These are phyloP conservation scores for Globisporangium alternatum DNA, from an alignment of 352 stramenopile genomes.

Conservation along the genomic window DNA sequence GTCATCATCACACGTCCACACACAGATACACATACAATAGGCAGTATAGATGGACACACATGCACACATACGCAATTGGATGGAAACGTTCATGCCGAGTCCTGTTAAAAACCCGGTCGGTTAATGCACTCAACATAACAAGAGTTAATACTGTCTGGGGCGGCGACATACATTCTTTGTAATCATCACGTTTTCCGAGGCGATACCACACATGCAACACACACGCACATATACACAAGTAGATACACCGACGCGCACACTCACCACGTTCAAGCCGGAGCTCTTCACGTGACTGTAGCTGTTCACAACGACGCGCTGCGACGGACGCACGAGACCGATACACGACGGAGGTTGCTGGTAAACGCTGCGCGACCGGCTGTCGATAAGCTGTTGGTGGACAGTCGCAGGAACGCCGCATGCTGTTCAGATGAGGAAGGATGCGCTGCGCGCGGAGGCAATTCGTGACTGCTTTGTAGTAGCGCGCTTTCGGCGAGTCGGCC, in stretches of 20 bases:
- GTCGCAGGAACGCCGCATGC: neutral
- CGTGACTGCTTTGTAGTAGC: conserved; percentile 2
- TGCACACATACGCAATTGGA: conserved; percentile 12
- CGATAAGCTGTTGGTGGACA: neutral
- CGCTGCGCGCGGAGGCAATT: conserved; percentile 13
- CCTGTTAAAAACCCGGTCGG: conserved; percentile 77
- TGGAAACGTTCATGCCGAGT: conserved; percentile 81
- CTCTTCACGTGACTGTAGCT: no score
- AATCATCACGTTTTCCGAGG: conserved; percentile 81
- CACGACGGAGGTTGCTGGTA: neutral
- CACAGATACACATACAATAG: conserved; percentile 20
- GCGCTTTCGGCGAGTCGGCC: neutral
- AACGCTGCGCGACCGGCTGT: neutral
- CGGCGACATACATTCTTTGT: conserved; percentile 84
- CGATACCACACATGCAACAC: conserved; percentile 11
- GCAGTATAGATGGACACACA: conserved; percentile 18
- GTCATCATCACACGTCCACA: conserved; percentile 82
- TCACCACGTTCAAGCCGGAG: neutral
- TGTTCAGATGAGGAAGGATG: neutral
- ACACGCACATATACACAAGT: conserved; percentile 14
- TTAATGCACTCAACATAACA: conserved; percentile 86
- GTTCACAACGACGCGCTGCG: no score
- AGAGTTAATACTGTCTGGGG: conserved; percentile 80
- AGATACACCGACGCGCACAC: conserved; percentile 7
- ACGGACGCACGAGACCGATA: no score